phyloP scores from a whole-genome alignment of 345 rosid genomes.

The Aquilaria malaccensis region DNA sequence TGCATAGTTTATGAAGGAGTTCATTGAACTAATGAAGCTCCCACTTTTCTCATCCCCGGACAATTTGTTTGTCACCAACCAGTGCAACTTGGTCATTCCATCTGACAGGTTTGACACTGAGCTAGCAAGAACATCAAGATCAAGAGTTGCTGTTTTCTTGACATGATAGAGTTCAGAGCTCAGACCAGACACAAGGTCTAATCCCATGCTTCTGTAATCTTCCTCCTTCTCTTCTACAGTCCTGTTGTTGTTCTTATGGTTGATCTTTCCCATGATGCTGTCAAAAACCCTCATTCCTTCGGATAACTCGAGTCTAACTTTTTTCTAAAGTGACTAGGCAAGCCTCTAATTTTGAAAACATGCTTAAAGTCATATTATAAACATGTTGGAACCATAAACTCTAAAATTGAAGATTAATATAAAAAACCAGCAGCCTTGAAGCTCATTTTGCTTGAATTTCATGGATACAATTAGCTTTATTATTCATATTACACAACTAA shows the following conservation, averaged over 20 bases:
- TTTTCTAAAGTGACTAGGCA: no score
- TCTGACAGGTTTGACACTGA: slow-evolving; percentile 74
- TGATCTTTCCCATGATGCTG: slow-evolving; percentile 88
- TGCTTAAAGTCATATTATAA: no score
- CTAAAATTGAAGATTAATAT: no score
- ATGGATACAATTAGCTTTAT: no score
- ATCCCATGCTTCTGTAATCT: slow-evolving; percentile 85
- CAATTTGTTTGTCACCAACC: slow-evolving; percentile 37
- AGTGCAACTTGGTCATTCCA: slow-evolving; percentile 46
- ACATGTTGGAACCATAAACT: no score
- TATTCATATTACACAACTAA: no score
- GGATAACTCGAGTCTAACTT: no score
- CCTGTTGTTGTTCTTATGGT: slow-evolving; percentile 47
- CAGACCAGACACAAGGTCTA: slow-evolving; percentile 81
- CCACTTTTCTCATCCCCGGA: slow-evolving; percentile 31
- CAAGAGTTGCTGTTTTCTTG: slow-evolving; percentile 85
- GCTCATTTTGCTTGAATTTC: no score
- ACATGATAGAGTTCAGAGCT: slow-evolving; percentile 79
- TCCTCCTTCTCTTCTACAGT: slow-evolving; percentile 75
- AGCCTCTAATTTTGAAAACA: no score
- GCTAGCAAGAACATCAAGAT: slow-evolving; percentile 77
- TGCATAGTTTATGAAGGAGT: slow-evolving; percentile 43
- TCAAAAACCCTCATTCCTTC: slow-evolving; percentile 8
- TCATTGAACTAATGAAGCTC: slow-evolving; percentile 53
- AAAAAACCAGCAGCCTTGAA: no score